Evolutionary conservation across 1,284 basidiomycete genomes (phyloP).

Genomic region (Heterobasidion annosum): DNA sequence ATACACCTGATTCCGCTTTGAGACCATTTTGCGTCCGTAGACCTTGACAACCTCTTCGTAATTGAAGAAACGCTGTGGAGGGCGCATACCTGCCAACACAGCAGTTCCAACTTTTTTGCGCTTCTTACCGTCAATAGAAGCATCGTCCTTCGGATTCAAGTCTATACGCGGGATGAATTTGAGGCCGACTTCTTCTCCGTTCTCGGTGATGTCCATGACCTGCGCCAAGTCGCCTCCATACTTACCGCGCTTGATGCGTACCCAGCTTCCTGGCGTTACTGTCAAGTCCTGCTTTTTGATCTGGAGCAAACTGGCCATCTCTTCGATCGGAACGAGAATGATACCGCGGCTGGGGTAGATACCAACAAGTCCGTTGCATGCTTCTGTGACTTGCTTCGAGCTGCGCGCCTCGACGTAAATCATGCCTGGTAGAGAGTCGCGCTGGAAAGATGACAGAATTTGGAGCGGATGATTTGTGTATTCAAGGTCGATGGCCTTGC

Average conservation of each 20-base stretch:
- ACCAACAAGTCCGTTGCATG: slow-evolving; percentile 87
- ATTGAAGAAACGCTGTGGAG: slow-evolving; percentile 91
- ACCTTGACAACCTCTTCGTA: slow-evolving; percentile 88
- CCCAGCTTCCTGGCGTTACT: slow-evolving; percentile 87
- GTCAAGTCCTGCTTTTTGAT: slow-evolving; percentile 93
- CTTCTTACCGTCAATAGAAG: slow-evolving; percentile 56
- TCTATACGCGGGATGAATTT: slow-evolving; percentile 97
- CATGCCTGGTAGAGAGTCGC: slow-evolving; percentile 91
- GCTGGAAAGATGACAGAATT: slow-evolving; percentile 91
- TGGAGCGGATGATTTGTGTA: slow-evolving; percentile 70
- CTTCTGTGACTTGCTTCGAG: slow-evolving; percentile 79
- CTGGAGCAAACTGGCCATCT: slow-evolving; percentile 95
- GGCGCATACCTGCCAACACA: slow-evolving; percentile 49
- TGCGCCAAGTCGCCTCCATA: slow-evolving; percentile 95
- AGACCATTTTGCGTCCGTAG: slow-evolving; percentile 72
- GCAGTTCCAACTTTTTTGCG: slow-evolving; percentile 54
- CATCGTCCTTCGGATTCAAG: slow-evolving; percentile 81
- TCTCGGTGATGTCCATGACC: slow-evolving; percentile 89
- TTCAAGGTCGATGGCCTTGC: slow-evolving; percentile 80
- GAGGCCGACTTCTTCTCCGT: slow-evolving; percentile 89
- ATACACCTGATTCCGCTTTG: slow-evolving; percentile 63
- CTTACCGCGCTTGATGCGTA: slow-evolving; percentile 89
- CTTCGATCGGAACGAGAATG: slow-evolving; percentile 89
- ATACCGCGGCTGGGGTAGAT: slow-evolving; percentile 80
- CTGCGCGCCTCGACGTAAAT: slow-evolving; percentile 94